A percentile compares a stretch with the other conserved stretches of the same genome.
Conservation (phyloP, 2,329 filamentous ascomycete species). For the Trichoderma guizhouense region DNA sequence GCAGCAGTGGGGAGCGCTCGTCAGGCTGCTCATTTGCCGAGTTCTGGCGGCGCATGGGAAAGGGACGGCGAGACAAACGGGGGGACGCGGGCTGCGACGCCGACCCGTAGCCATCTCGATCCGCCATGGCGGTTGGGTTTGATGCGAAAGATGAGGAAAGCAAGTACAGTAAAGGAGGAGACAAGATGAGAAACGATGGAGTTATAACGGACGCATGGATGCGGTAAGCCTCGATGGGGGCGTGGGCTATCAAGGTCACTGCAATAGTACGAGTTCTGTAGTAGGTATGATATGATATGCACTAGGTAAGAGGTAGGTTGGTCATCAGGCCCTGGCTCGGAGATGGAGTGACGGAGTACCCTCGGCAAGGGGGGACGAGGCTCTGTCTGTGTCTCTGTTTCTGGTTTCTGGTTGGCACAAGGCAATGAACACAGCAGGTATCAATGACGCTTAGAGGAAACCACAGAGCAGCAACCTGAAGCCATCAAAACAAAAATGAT, state of each 20-base stretch:
- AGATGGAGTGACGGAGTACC: not conserved
- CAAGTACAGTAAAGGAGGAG: not conserved
- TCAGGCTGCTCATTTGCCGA: slow-evolving; percentile 36
- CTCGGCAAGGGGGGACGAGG: not conserved
- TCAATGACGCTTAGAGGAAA: not conserved
- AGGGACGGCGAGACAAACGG: slow-evolving; percentile 29
- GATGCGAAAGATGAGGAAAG: not conserved
- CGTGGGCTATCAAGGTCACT: slow-evolving; percentile 7
- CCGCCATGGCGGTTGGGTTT: slow-evolving; percentile 28
- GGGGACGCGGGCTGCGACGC: slow-evolving; percentile 36
- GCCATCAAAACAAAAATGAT: not conserved
- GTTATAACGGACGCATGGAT: not conserved
- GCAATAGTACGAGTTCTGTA: not conserved
- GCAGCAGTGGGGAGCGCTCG: slow-evolving; percentile 45
- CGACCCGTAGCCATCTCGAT: slow-evolving; percentile 27
- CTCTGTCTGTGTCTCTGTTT: not conserved
- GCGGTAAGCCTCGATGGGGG: slow-evolving; percentile 9
- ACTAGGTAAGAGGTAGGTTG: not conserved
- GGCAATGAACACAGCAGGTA: not conserved
- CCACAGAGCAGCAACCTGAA: not conserved
- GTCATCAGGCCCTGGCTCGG: not conserved
- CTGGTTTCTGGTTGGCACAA: not conserved
- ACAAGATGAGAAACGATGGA: not conserved
- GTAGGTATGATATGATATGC: not conserved
- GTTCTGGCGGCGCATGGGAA: slow-evolving; percentile 26